Evolutionary conservation across 768 basidiomycete species (phyloP).

Genomic region (Paxillus involutus): DNA sequence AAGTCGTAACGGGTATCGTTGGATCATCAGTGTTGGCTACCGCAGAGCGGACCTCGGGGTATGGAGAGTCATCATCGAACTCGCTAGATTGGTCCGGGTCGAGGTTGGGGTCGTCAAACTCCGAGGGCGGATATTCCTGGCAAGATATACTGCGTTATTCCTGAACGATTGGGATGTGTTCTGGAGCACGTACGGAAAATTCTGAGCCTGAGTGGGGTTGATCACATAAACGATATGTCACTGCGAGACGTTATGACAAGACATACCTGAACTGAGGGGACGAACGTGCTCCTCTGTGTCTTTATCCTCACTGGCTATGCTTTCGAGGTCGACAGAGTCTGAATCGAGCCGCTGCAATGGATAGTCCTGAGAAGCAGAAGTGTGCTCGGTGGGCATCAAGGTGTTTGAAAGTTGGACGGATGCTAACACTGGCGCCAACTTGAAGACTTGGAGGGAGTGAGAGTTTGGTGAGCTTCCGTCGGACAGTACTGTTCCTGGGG

Average conservation of each 20-base stretch:
- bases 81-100: conserved; percentile 10
- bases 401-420: neutral
- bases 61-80: conserved; percentile 64
- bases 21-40: conserved; percentile 74
- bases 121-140: conserved; percentile 5
- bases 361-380: conserved; percentile 11
- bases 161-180: neutral
- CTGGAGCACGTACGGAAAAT: conserved; percentile 15
- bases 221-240: neutral
- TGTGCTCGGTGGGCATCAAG: conserved; percentile 21
- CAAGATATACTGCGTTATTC: neutral
- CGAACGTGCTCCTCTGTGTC: conserved; percentile 17
- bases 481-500: conserved; percentile 19
- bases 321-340: conserved; percentile 9
- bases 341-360: conserved; percentile 14
- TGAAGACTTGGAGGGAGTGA: conserved; percentile 5
- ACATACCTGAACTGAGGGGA: conserved; percentile 20
- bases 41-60: conserved; percentile 70
- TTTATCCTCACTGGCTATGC: conserved; percentile 23
- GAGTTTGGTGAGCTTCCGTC: conserved; percentile 8
- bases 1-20: conserved; percentile 55
- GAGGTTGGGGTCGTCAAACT: conserved; percentile 28
- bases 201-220: conserved; percentile 12
- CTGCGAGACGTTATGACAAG: neutral
- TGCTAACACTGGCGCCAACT: conserved; percentile 8